Conservation (phyloP, 176 grass and related monocot genomes). For the Puya raimondii region DNA sequence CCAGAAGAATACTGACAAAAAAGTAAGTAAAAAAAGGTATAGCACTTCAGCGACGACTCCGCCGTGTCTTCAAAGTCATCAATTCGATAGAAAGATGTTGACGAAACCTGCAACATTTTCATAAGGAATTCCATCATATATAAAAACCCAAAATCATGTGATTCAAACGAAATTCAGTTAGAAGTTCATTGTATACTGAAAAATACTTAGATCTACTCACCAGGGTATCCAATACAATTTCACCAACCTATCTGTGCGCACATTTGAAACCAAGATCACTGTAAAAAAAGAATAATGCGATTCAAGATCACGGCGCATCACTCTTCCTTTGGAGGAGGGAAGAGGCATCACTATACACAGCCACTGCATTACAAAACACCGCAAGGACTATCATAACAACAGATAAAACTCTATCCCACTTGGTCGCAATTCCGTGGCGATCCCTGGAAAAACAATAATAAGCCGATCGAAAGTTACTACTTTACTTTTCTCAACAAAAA, state of each 20-base stretch:
- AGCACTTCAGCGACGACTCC: neutral
- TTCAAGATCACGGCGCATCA: conserved; percentile 11
- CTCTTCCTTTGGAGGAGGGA: conserved; percentile 45
- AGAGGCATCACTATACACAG: conserved; percentile 82
- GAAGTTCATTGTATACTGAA: too few relatives aligned
- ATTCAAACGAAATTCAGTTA: too few relatives aligned
- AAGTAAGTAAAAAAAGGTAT: too few relatives aligned
- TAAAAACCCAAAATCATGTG: too few relatives aligned
- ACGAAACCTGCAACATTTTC: neutral
- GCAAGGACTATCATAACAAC: conserved; percentile 84
- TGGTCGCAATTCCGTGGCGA: conserved; percentile 54
- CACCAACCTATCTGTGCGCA: too few relatives aligned
- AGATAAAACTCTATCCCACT: conserved; percentile 55
- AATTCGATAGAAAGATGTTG: neutral
- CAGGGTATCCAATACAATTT: too few relatives aligned
- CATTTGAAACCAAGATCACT: neutral
- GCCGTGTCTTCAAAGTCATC: neutral
- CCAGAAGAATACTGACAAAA: too few relatives aligned
- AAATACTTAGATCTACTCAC: too few relatives aligned
- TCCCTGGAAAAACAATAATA: conserved; percentile 40
- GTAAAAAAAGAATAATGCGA: neutral
- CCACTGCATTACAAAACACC: conserved; percentile 66
- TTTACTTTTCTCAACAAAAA: too few relatives aligned
- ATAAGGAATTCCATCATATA: neutral
- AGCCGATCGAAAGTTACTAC: conserved; percentile 7